These are phyloP conservation scores for Cutaneotrichosporon arboriforme DNA, from an alignment of 1,284 basidiomycete genomes.

Conservation along the genomic window DNA sequence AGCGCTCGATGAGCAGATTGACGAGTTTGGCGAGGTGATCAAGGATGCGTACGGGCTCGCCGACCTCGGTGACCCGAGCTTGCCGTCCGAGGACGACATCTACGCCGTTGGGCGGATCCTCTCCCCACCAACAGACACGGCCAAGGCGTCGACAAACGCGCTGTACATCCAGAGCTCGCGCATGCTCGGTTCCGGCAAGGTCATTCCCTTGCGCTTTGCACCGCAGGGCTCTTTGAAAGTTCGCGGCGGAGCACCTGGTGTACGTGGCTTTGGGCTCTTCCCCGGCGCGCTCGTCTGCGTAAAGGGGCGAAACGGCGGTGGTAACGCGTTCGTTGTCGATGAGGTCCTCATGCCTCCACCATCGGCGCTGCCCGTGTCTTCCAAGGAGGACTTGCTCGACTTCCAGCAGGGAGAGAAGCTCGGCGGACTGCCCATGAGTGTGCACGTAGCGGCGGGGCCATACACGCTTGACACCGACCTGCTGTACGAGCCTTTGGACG, in stretches of 20 bases:
- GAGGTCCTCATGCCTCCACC: conserved; percentile 63
- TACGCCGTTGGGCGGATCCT: conserved; percentile 76
- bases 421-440: conserved; percentile 54
- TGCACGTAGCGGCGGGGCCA: conserved; percentile 71
- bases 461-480: conserved; percentile 73
- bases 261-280: conserved; percentile 71
- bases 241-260: conserved; percentile 58
- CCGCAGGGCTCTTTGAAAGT: conserved; percentile 56
- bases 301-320: conserved; percentile 87
- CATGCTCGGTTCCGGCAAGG: conserved; percentile 63
- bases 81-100: conserved; percentile 68
- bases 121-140: conserved; percentile 57
- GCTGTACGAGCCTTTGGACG: conserved; percentile 63
- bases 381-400: conserved; percentile 34
- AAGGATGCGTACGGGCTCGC: conserved; percentile 62
- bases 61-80: conserved; percentile 71
- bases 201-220: conserved; percentile 68
- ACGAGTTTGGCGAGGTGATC: conserved; percentile 70
- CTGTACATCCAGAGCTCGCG: conserved; percentile 76
- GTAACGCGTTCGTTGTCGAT: conserved; percentile 73
- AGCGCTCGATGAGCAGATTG: conserved; percentile 74
- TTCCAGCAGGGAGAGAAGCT: conserved; percentile 43
- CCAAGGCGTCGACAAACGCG: conserved; percentile 67
- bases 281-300: conserved; percentile 83
- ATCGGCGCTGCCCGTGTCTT: conserved; percentile 38